phyloP scores from a whole-genome alignment of 257 asterid genomes.

The Eustoma russellianum region DNA sequence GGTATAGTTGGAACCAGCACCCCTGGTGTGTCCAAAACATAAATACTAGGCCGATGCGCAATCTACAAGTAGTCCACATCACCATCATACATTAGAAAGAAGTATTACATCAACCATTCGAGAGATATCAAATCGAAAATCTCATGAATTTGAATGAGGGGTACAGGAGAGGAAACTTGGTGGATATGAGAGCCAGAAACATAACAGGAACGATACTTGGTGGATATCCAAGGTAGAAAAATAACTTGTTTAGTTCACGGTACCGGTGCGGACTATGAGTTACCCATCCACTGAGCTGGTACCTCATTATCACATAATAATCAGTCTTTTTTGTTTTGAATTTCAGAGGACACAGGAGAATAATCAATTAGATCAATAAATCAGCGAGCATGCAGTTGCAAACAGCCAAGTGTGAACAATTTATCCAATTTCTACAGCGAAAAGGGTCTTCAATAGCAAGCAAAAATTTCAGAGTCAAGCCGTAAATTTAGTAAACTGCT shows the following conservation, averaged over 20 bases:
- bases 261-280: too few relatives aligned
- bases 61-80: constrained; percentile 33
- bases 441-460: too few relatives aligned
- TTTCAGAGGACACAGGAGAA: too few relatives aligned
- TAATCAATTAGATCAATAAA: too few relatives aligned
- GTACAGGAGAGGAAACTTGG: background rate
- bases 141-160: background rate
- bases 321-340: too few relatives aligned
- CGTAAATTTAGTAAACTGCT: too few relatives aligned
- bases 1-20: constrained; percentile 90
- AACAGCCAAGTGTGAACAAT: too few relatives aligned
- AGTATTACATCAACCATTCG: background rate
- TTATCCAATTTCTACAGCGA: too few relatives aligned
- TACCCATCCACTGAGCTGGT: too few relatives aligned
- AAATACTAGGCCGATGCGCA: constrained; percentile 90
- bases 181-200: background rate
- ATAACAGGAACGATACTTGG: background rate
- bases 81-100: constrained; percentile 1
- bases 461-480: too few relatives aligned
- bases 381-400: too few relatives aligned
- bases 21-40: constrained; percentile 90
- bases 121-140: background rate
- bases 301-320: too few relatives aligned
- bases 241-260: background rate
- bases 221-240: background rate